Evolutionary conservation across 495 filamentous ascomycete genomes (phyloP).

Genomic region (Podospora australis): DNA sequence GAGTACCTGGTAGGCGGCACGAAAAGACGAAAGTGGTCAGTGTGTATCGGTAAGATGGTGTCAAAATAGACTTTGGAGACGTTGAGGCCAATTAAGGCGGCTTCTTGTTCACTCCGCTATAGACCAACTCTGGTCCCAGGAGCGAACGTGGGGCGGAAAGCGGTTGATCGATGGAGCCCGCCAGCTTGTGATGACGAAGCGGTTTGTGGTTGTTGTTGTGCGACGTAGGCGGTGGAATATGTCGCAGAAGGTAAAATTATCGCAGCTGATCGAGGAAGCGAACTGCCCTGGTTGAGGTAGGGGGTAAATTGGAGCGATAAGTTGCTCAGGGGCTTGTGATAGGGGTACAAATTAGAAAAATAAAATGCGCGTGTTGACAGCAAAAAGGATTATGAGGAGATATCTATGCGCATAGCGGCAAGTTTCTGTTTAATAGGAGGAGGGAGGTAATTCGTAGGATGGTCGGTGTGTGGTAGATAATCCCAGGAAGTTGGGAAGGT

Average conservation of each 20-base stretch:
- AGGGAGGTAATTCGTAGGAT: too few relatives aligned
- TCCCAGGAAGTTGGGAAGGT: too few relatives aligned
- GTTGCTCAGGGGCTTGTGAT: too few relatives aligned
- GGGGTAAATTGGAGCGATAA: too few relatives aligned
- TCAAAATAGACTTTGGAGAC: slow-evolving; percentile 8
- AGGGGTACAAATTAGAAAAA: too few relatives aligned
- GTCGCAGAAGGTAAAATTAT: neutral
- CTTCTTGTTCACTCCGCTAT: slow-evolving; percentile 92
- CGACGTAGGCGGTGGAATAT: neutral
- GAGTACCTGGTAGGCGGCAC: neutral
- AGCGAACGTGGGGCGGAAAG: slow-evolving; percentile 87
- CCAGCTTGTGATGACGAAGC: slow-evolving; percentile 45
- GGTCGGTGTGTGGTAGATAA: too few relatives aligned
- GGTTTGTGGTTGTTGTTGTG: slow-evolving; percentile 2
- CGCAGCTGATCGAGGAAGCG: neutral
- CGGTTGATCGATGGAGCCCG: slow-evolving; percentile 70
- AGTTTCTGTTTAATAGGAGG: too few relatives aligned
- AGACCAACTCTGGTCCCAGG: slow-evolving; percentile 85
- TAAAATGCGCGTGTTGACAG: too few relatives aligned
- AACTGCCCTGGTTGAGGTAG: too few relatives aligned
- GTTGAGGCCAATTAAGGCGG: slow-evolving; percentile 79
- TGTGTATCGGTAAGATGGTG: neutral
- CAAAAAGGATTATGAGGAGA: neutral
- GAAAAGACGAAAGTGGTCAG: neutral
- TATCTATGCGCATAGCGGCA: too few relatives aligned